Evolutionary conservation across 2,329 filamentous ascomycete genomes (phyloP).

Genomic region (Cytospora piceae): DNA sequence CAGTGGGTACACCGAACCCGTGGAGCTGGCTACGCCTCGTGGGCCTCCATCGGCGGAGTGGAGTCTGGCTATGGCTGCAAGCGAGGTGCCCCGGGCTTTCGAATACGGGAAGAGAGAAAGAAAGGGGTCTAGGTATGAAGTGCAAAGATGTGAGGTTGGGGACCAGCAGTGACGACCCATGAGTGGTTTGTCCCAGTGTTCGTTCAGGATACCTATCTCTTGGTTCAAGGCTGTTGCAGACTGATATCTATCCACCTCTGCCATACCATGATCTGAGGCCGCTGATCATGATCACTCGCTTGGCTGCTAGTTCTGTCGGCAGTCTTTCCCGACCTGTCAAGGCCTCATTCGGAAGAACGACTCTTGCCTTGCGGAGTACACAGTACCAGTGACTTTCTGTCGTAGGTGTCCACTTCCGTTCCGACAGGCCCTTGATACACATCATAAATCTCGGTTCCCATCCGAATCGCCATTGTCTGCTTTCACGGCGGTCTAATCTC

Average conservation of each 20-base stretch:
- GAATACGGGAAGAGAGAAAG: neutral
- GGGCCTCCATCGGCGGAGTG: neutral
- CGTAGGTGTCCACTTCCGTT: neutral
- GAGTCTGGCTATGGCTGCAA: neutral
- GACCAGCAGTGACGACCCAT: too few relatives aligned
- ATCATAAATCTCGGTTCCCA: neutral
- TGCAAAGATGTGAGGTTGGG: too few relatives aligned
- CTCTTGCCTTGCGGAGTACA: too few relatives aligned
- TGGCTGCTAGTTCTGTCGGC: too few relatives aligned
- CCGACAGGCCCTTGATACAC: neutral
- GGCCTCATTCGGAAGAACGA: neutral
- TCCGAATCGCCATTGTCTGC: neutral
- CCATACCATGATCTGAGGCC: neutral
- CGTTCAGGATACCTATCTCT: neutral
- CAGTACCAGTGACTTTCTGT: neutral
- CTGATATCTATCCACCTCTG: neutral
- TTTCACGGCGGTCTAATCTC: neutral
- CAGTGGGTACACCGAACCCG: neutral
- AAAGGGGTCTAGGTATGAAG: neutral
- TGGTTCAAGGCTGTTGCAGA: neutral
- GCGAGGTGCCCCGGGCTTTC: neutral
- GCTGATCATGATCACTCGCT: neutral
- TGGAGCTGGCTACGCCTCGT: neutral
- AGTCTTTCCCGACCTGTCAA: neutral
- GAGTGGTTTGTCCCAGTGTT: neutral